Evolutionary conservation across 306 rosid genomes (phyloP), one percentile per base, ranked within the genome.

Genomic region (Arachis hypogaea): DNA sequence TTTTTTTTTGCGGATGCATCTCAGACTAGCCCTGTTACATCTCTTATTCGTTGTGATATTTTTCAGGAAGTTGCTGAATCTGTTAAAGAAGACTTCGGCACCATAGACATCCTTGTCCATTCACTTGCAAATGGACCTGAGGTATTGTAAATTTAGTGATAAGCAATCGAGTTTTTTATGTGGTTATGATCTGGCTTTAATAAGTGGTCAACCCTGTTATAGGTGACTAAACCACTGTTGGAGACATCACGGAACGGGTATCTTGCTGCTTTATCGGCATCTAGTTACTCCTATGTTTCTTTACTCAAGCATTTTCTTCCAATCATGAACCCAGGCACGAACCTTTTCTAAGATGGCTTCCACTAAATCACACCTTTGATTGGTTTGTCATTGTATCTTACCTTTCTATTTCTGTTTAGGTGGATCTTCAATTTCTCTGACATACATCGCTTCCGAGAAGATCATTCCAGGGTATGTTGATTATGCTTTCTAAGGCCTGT

Each of bases 121-220:
- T 92, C 99, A n/a, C 99, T 94, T 80, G 99, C 99, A 56, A 94
- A 94, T 80, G 97, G 90, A 68, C 99, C 99, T n/a, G 99, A 94
- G 94, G 97, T 94, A 83, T 11, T 16, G n/a, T 49, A n/a, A 56
- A 73, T 74, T 61, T 70, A 3, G 4, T 79, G 62, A 55, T 51
- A 29, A 4, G 12, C 75, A 42, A 65, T 9, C 0, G 41, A 47
- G 47, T 66, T 75, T 68, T 76, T 52, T 41, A 16, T 61, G 70
- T 57, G 36, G 43, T 28, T 10, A 38, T 63, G 40, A 46, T 70
- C 18, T 58, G 62, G 59, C 9, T 74, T 50, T 75, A 69, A 42
- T 60, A 61, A 69, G 65, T 65, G 11, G 7, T 79, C 30, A 36
- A 51, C 70, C 73, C 70, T 71, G 72, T 68, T 44, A 76, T 78